Base-by-base conservation (phyloP, 192 early-diverging fungal species). In the Gaertneriomyces sp. region DNA sequence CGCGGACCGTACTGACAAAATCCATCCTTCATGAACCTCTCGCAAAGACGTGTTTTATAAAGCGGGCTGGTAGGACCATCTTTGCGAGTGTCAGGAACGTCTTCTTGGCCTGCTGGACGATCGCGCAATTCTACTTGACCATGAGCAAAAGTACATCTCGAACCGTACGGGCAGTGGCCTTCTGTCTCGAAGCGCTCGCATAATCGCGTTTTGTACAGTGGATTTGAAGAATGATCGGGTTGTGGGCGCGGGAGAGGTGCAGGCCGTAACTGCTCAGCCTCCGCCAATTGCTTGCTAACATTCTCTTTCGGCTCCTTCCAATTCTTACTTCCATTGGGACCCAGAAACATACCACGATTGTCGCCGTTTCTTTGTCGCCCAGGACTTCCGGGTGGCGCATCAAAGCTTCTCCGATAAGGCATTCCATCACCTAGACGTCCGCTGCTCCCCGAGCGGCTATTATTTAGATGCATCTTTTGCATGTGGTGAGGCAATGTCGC, bases 171-270 rank as follows among this genome's bases (percentile, higher is more conserved):
- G 57, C 89, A 91, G 57, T 70, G 69, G 7, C 85, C 86, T 46
- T 94, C 91, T 0, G 75, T 81, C 72, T 91, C 88, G 64, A 87
- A 93, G 53, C 91, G 72, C 57, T 93, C 91, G 73, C 93, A 94
- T 3, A 94, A 77, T 60, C 87, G 79, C 4, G 93, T 94, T 68
- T 93, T 94, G 79, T 91, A 94, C 49, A 90, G 85, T 42, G 89
- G 90, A 69, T 87, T 91, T 66, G 88, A 85, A 5, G 59, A 12
- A n/a, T 60, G 59, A 60, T 45, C 33, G 5, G 49, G 49, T 17
- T 6, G 49, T 51, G n/a, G n/a, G 49, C 12, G 54, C 54, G 0
- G 54, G 12, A 14, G 54, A 39, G 54, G 17, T 4, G 54, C 54
- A 39, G 12, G 54, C 3, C 19, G 19, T 25, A 12, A 14, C 54